Conservation (phyloP, 2,329 filamentous ascomycete species). For the Pseudogymnoascus verrucosus region DNA sequence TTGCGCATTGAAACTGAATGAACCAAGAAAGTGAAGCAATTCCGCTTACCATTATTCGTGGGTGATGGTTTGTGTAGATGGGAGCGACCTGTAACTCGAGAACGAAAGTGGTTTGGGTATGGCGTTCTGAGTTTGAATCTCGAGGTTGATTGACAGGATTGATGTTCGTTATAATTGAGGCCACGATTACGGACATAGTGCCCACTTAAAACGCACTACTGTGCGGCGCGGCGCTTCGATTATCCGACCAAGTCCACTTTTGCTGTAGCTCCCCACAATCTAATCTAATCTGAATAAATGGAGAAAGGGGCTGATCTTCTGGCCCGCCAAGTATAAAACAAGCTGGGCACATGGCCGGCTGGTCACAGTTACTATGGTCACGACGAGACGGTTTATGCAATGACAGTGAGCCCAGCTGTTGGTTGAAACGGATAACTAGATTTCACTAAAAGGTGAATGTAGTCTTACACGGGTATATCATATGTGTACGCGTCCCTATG, state of each 20-base stretch:
- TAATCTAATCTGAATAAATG: constrained; percentile 7
- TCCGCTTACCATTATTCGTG: neutral
- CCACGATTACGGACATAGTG: constrained; percentile 9
- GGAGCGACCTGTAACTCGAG: constrained; percentile 1
- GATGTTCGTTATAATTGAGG: constrained; percentile 9
- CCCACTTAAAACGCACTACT: constrained; percentile 7
- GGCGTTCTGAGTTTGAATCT: constrained; percentile 4
- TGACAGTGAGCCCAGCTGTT: neutral
- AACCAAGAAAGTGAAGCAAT: constrained; percentile 1
- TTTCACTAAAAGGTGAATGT: constrained; percentile 3
- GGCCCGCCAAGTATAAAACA: neutral
- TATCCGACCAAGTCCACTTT: neutral
- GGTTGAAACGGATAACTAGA: constrained; percentile 6
- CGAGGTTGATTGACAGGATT: neutral
- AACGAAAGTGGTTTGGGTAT: constrained; percentile 1
- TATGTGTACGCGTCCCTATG: constrained; percentile 10
- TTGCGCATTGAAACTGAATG: neutral
- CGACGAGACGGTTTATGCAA: neutral
- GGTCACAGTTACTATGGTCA: neutral
- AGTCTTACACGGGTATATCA: constrained; percentile 10
- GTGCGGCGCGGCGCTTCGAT: neutral
- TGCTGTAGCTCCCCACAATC: constrained; percentile 6
- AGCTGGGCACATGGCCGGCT: neutral
- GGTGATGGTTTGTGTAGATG: neutral
- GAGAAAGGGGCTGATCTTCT: constrained; percentile 5